phyloP scores from a whole-genome alignment of 768 basidiomycete genomes.

The Phallus indusiatus region DNA sequence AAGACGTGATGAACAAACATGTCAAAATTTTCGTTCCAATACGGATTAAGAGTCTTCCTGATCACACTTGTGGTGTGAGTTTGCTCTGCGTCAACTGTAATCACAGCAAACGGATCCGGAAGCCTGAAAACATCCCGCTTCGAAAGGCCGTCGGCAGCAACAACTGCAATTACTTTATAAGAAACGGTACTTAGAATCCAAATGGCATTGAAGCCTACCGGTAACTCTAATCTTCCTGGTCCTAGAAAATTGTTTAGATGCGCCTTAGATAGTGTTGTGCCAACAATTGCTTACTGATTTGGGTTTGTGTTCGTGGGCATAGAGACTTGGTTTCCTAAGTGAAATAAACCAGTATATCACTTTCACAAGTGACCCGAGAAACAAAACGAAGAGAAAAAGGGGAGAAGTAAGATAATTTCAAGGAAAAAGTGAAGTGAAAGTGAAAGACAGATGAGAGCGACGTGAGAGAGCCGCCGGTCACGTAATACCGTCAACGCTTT shows the following conservation, averaged over 20 bases:
- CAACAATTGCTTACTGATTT: not conserved
- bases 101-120: conserved; percentile 96
- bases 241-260: conserved; percentile 15
- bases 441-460: not conserved
- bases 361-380: not conserved
- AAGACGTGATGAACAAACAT: conserved; percentile 40
- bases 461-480: not conserved
- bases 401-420: not conserved
- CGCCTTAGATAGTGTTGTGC: not conserved
- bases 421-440: not conserved
- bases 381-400: not conserved
- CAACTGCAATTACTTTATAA: conserved; percentile 45
- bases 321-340: not conserved
- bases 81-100: conserved; percentile 97
- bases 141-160: conserved; percentile 88
- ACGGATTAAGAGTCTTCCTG: conserved; percentile 90
- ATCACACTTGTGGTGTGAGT: conserved; percentile 96
- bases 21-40: conserved; percentile 98
- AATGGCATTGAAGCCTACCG: conserved; percentile 31
- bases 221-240: conserved; percentile 74
- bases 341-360: not conserved
- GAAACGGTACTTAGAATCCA: not conserved
- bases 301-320: conserved; percentile 5
- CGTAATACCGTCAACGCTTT: not conserved
- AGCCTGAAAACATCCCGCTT: conserved; percentile 95